Base-by-base conservation (phyloP, 2,329 filamentous ascomycete genomes). In the Monilinia vaccinii-corymbosi region DNA sequence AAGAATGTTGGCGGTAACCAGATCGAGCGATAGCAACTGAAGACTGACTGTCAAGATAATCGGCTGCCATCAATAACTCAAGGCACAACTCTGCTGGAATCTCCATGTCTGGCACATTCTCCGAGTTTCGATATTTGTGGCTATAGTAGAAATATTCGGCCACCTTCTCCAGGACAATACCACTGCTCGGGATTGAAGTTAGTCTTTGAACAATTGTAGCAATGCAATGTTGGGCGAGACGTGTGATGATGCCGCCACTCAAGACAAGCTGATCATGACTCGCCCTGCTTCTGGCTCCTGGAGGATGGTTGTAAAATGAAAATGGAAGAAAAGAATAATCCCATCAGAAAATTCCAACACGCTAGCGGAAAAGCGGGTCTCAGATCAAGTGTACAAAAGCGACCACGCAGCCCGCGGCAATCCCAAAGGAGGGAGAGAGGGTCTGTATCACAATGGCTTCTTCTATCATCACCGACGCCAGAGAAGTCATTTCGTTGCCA, bases 81-180 rank as follows among this genome's bases (percentile, higher is more conserved):
- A 93, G 78, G 67, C 88, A 91, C 53, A 92, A 76, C 75, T 92
- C 88, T 34, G 88, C 83, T 14, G 88, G 88, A 61, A 92, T 86
- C 18, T 91, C 87, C 84, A 91, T 87, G 69, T 93, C 89, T 5
- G 86, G 84, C 23, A 91, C 87, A 67, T 91, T 85, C 66, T 86
- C 84, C 65, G 78, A 78, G 65, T 90, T 81, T 56, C 81, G 80
- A 73, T 89, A 81, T 69, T 85, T 86, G 74, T 91, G 86, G 77
- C 88, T 88, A 76, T 91, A 92, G 71, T 91, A 88, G 63, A 91
- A 86, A 74, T 92, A 93, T 74, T 92, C 87, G 72, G 86, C 88
- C 36, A 92, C 85, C 71, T 90, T 91, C 72, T 92, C 88, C 3
- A 93, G 82, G 7, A 91, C 82, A 57, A 86, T 77, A 64, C 84